Evolutionary conservation across 2,329 filamentous ascomycete genomes (phyloP).

Genomic region (Epicoccum nigrum): DNA sequence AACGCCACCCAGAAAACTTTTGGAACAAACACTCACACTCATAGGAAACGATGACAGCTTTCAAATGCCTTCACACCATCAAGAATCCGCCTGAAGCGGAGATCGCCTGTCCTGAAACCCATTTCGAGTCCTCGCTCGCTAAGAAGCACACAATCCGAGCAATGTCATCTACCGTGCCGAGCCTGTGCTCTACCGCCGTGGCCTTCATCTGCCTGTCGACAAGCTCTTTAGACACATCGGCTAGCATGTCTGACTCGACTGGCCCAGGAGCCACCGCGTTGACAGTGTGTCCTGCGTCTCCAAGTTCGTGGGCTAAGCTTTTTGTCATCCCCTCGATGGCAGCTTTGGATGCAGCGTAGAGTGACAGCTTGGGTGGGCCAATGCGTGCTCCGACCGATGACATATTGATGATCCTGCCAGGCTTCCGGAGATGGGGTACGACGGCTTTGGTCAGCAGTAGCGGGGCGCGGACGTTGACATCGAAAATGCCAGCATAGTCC

Average conservation of each 20-base stretch:
- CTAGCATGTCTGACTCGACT: conserved; percentile 64
- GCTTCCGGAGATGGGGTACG: conserved; percentile 56
- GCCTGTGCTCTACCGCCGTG: conserved; percentile 59
- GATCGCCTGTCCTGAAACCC: conserved; percentile 60
- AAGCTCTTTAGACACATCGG: conserved; percentile 57
- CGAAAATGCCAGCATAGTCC: conserved; percentile 61
- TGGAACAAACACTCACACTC: conserved; percentile 26
- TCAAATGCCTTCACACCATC: conserved; percentile 31
- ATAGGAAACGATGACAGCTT: conserved; percentile 20
- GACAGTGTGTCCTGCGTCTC: conserved; percentile 62
- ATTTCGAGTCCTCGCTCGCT: conserved; percentile 53
- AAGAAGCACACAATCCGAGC: conserved; percentile 63
- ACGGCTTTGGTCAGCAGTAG: conserved; percentile 62
- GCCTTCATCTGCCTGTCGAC: conserved; percentile 57
- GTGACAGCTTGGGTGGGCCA: conserved; percentile 54
- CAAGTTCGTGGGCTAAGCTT: conserved; percentile 65
- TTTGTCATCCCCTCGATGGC: conserved; percentile 66
- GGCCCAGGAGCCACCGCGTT: conserved; percentile 67
- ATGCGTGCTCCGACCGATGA: conserved; percentile 59
- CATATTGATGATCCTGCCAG: conserved; percentile 65
- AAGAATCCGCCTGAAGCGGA: conserved; percentile 59
- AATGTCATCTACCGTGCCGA: conserved; percentile 61
- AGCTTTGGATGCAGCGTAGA: conserved; percentile 65
- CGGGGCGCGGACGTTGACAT: conserved; percentile 63
- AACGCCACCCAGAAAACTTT: conserved; percentile 22